Conservation (phyloP, 2,329 filamentous ascomycete genomes). For the Aspergillus fumigatiaffinis region DNA sequence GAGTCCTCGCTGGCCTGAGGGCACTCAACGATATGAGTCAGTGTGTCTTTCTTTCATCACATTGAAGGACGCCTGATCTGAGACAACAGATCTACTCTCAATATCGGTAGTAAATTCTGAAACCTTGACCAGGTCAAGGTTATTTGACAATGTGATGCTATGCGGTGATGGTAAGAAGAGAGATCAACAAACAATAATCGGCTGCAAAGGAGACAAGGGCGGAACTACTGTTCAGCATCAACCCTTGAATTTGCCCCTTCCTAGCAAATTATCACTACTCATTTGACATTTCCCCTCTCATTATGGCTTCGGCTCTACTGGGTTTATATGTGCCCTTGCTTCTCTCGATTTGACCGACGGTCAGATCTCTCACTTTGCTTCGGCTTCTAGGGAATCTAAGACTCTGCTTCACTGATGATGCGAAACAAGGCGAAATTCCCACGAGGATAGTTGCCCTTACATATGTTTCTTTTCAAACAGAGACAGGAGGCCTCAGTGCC, state of each 20-base stretch:
- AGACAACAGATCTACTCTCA: not conserved
- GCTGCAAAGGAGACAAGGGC: not conserved
- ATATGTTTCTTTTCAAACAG: not conserved
- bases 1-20: not conserved
- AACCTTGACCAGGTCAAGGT: not conserved
- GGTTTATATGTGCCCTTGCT: not conserved
- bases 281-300: not conserved
- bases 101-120: not conserved
- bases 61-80: not conserved
- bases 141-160: not conserved
- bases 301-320: not conserved
- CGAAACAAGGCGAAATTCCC: not conserved
- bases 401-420: not conserved
- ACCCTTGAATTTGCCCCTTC: not conserved
- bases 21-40: not conserved
- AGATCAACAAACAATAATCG: not conserved
- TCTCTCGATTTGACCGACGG: not conserved
- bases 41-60: not conserved
- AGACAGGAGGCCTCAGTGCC: not conserved
- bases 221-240: not conserved
- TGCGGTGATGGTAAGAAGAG: not conserved
- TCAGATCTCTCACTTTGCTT: not conserved
- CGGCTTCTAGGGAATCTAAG: not conserved
- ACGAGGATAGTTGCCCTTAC: not conserved
- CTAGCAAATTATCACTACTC: not conserved